phyloP scores from a whole-genome alignment of 495 filamentous ascomycete genomes.

The Penicillium ucsense region DNA sequence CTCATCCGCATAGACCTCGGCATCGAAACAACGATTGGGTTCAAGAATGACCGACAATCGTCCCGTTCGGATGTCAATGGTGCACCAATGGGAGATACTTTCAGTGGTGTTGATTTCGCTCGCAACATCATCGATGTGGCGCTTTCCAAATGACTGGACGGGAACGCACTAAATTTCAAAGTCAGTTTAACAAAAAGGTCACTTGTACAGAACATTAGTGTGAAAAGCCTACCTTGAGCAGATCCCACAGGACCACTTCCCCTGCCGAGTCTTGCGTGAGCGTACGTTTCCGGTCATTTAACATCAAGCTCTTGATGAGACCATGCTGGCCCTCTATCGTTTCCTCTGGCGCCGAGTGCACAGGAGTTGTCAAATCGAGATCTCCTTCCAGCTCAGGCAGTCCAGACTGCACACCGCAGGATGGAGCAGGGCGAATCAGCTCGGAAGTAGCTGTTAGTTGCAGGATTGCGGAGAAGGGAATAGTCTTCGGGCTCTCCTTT shows the following conservation, averaged over 20 bases:
- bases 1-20: constrained; percentile 94
- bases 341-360: constrained; percentile 68
- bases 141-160: constrained; percentile 80
- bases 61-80: constrained; percentile 86
- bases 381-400: constrained; percentile 53
- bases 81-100: constrained; percentile 89
- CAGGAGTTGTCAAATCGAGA: constrained; percentile 48
- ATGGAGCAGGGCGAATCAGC: constrained; percentile 48
- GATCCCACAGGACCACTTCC: constrained; percentile 93
- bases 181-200: constrained; percentile 4
- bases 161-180: constrained; percentile 56
- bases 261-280: constrained; percentile 91
- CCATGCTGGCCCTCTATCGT: constrained; percentile 94
- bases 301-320: constrained; percentile 80
- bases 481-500: constrained; percentile 43
- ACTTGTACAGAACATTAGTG: not conserved
- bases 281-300: constrained; percentile 84
- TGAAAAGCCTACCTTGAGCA: constrained; percentile 53
- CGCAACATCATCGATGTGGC: constrained; percentile 84
- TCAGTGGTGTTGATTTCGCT: constrained; percentile 80
- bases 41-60: constrained; percentile 83
- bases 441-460: constrained; percentile 74
- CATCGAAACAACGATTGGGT: constrained; percentile 94
- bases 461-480: constrained; percentile 65
- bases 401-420: constrained; percentile 40